A percentile compares a stretch with the other conserved stretches of the same genome.
These are phyloP conservation scores for Rhodotorula sp. DNA, from an alignment of 1,284 basidiomycete genomes.

Conservation along the genomic window DNA sequence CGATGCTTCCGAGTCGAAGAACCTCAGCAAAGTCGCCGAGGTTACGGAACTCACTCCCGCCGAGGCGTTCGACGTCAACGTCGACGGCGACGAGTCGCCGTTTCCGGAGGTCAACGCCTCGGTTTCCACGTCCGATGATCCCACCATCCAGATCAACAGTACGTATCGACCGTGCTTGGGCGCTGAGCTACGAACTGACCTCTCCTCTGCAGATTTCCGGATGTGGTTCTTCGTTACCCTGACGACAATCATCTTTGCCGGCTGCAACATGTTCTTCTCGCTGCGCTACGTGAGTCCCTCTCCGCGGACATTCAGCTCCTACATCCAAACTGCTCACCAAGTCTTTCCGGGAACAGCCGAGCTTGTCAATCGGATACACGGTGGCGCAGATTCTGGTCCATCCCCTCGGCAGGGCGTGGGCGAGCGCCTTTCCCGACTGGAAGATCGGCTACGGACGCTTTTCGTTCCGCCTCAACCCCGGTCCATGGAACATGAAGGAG, in stretches of 20 bases:
- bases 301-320: background rate
- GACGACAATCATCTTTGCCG: slow-evolving; percentile 46
- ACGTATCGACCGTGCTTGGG: background rate
- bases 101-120: slow-evolving; percentile 78
- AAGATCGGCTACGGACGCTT: background rate
- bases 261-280: slow-evolving; percentile 49
- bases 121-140: slow-evolving; percentile 92
- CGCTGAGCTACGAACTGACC: background rate
- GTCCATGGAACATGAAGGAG: slow-evolving; percentile 46
- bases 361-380: slow-evolving; percentile 47
- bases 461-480: slow-evolving; percentile 40
- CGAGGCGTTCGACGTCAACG: slow-evolving; percentile 3
- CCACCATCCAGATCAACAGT: slow-evolving; percentile 70
- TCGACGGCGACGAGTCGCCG: slow-evolving; percentile 12
- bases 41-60: background rate
- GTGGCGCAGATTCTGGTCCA: slow-evolving; percentile 49
- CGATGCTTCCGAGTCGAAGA: background rate
- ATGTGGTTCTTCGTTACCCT: slow-evolving; percentile 48
- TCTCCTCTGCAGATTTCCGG: slow-evolving; percentile 41
- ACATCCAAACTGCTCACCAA: background rate
- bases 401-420: slow-evolving; percentile 49
- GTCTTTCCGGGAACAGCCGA: slow-evolving; percentile 32
- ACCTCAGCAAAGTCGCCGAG: background rate
- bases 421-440: slow-evolving; percentile 46
- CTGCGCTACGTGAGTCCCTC: slow-evolving; percentile 43